Percentiles rank a stretch among this genome's conserved stretches.
These are phyloP conservation scores for Blastomyces percursus DNA, from an alignment of 2,329 filamentous ascomycete genomes.

Conservation along the genomic window DNA sequence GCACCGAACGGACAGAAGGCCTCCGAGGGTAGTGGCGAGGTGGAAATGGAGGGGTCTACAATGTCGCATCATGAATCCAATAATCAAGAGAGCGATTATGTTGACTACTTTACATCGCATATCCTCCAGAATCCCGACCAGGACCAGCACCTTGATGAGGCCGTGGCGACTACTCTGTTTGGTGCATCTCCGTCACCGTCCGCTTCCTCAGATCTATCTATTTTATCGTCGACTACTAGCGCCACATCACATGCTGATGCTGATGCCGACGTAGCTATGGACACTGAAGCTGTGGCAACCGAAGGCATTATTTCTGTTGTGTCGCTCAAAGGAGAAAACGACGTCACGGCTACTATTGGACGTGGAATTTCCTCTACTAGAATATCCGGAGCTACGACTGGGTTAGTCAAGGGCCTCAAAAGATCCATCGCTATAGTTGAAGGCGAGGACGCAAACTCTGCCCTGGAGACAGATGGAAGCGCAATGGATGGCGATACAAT, in stretches of 20 bases:
- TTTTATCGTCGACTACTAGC: conserved; percentile 34
- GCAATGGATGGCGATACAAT: conserved; percentile 17
- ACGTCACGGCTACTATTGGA: conserved; percentile 3
- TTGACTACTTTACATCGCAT: conserved; percentile 7
- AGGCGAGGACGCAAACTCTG: conserved; percentile 33
- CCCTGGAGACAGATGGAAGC: conserved; percentile 30
- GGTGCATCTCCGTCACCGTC: conserved; percentile 35
- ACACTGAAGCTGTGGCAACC: conserved; percentile 21
- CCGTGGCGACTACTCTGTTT: conserved; percentile 27
- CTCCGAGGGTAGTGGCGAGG: conserved; percentile 12
- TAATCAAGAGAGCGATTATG: conserved; percentile 12
- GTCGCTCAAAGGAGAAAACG: neutral
- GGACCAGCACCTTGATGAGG: conserved; percentile 25
- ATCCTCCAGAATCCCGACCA: conserved; percentile 16
- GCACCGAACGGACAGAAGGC: neutral
- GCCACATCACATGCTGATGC: conserved; percentile 23
- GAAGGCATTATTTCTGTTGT: conserved; percentile 26
- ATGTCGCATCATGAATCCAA: conserved; percentile 13
- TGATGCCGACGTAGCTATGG: neutral
- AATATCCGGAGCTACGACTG: neutral
- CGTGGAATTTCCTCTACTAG: conserved; percentile 3
- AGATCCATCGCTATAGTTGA: conserved; percentile 22
- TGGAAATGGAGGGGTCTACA: conserved; percentile 19
- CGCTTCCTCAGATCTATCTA: conserved; percentile 31
- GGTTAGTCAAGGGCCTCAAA: neutral